Evolutionary conservation across 2,329 filamentous ascomycete genomes (phyloP).

Genomic region (Emmonsiellopsis sp.): DNA sequence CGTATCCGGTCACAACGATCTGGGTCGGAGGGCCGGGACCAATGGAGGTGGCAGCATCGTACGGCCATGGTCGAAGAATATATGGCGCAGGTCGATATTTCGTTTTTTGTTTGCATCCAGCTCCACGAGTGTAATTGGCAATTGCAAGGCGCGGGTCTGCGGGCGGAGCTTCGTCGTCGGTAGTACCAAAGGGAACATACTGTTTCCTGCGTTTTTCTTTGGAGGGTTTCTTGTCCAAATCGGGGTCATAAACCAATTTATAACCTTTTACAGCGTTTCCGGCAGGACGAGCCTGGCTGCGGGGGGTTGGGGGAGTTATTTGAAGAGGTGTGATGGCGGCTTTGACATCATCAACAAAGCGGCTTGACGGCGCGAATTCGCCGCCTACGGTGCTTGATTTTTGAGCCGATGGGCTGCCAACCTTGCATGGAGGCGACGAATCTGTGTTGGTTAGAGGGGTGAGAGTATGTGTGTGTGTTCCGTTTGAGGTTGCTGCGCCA

Average conservation of each 20-base stretch:
- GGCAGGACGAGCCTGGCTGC: constrained; percentile 42
- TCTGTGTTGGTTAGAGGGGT: constrained; percentile 60
- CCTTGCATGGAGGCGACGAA: constrained; percentile 53
- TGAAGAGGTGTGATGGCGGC: constrained; percentile 32
- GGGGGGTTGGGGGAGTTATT: constrained; percentile 37
- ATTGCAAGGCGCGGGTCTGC: constrained; percentile 72
- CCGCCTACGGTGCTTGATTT: constrained; percentile 29
- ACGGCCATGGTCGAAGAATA: constrained; percentile 69
- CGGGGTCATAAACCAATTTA: constrained; percentile 55
- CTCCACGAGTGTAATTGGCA: constrained; percentile 52
- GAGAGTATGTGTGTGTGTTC: constrained; percentile 44
- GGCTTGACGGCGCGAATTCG: constrained; percentile 21
- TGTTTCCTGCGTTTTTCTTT: constrained; percentile 48
- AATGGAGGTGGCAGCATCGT: constrained; percentile 73
- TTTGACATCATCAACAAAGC: constrained; percentile 21
- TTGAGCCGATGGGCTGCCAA: constrained; percentile 43
- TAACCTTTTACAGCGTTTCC: constrained; percentile 48
- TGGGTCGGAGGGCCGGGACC: constrained; percentile 84
- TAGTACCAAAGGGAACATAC: constrained; percentile 48
- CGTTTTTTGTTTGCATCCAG: constrained; percentile 57
- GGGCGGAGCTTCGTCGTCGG: constrained; percentile 61
- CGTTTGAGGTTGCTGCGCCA: constrained; percentile 48
- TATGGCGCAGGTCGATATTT: constrained; percentile 69
- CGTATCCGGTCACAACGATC: constrained; percentile 91
- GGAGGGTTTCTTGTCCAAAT: constrained; percentile 49